A percentile compares a stretch with the other conserved stretches of the same genome.
phyloP scores from a whole-genome alignment of 768 basidiomycete genomes.

The Boletus bicolor region DNA sequence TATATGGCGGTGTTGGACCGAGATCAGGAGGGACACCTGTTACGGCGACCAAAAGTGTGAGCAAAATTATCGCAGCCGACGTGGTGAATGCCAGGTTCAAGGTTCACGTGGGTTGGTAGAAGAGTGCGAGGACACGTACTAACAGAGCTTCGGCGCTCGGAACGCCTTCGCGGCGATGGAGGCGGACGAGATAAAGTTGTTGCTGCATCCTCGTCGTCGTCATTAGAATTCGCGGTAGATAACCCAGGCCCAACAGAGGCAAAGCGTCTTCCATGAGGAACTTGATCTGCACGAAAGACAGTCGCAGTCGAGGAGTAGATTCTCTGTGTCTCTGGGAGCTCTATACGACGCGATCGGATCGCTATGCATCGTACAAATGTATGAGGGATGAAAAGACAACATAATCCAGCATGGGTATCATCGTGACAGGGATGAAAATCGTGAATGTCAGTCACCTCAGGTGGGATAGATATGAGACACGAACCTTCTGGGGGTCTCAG shows the following conservation, averaged over 20 bases:
- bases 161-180: slow-evolving; percentile 2
- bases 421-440: neutral
- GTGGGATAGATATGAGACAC: slow-evolving; percentile 19
- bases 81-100: neutral
- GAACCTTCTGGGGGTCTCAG: slow-evolving; percentile 73
- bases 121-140: neutral
- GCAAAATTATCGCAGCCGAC: neutral
- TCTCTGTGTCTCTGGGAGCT: slow-evolving; percentile 70
- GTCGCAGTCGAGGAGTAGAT: slow-evolving; percentile 69
- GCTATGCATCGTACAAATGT: slow-evolving; percentile 26
- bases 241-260: slow-evolving; percentile 25
- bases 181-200: neutral
- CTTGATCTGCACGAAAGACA: slow-evolving; percentile 67
- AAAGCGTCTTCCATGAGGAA: slow-evolving; percentile 26
- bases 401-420: neutral
- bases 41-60: neutral
- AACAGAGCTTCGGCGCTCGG: neutral
- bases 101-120: neutral
- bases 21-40: slow-evolving; percentile 8
- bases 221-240: neutral
- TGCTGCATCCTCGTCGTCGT: neutral
- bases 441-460: neutral
- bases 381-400: neutral
- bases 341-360: slow-evolving; percentile 67
- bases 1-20: slow-evolving; percentile 29